Conservation (phyloP, 2,329 filamentous ascomycete species). For the Cladorrhinum sp. region DNA sequence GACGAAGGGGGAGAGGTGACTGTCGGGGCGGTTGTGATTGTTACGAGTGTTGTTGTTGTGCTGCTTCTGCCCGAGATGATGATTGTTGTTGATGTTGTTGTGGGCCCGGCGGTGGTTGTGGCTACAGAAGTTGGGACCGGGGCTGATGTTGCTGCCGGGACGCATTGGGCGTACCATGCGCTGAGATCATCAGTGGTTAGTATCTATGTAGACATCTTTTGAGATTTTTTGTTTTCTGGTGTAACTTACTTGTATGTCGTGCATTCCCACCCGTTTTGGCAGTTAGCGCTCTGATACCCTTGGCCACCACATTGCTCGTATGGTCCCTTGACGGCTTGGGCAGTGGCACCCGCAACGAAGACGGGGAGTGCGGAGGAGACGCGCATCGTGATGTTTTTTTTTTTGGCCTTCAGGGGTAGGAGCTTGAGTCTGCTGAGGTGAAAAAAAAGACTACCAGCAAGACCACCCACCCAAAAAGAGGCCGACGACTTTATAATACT, state of each 20-base stretch:
- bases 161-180: constrained; percentile 21
- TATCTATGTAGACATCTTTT: not conserved
- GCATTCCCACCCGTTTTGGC: constrained; percentile 24
- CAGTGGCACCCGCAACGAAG: constrained; percentile 12
- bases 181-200: constrained; percentile 5
- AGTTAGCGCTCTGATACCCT: constrained; percentile 20
- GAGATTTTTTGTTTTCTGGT: not conserved
- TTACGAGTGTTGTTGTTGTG: constrained; percentile 10
- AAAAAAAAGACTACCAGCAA: not conserved
- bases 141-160: constrained; percentile 8
- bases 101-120: constrained; percentile 4
- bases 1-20: constrained; percentile 6
- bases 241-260: constrained; percentile 24
- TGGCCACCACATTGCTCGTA: constrained; percentile 23
- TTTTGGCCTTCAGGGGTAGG: not conserved
- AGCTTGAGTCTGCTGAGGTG: not conserved
- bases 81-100: not conserved
- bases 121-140: not conserved
- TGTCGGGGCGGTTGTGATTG: constrained; percentile 11
- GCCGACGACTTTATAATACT: not conserved
- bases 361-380: constrained; percentile 10
- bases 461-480: not conserved
- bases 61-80: not conserved
- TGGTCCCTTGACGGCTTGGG: constrained; percentile 11
- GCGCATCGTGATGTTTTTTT: constrained; percentile 12